A percentile compares a stretch with the other conserved stretches of the same genome.
phyloP scores from a whole-genome alignment of 2,329 filamentous ascomycete species.

The Fusarium sp. region DNA sequence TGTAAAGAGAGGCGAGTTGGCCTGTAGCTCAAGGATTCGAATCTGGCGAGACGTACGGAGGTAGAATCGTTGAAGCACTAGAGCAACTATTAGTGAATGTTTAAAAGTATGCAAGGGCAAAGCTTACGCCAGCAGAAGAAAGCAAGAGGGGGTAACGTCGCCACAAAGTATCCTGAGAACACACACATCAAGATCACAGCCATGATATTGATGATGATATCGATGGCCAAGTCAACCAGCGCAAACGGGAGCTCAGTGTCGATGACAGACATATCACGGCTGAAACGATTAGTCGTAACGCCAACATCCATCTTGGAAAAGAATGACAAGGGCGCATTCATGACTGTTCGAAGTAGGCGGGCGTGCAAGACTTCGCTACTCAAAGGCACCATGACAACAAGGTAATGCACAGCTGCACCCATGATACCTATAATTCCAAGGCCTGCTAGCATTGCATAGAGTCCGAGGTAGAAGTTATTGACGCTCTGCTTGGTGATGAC shows the following conservation, averaged over 20 bases:
- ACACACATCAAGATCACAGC: slow-evolving; percentile 30
- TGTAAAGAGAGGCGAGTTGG: slow-evolving; percentile 48
- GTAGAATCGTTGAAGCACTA: slow-evolving; percentile 22
- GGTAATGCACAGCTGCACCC: slow-evolving; percentile 6
- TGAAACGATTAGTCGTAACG: slow-evolving; percentile 55
- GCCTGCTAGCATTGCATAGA: slow-evolving; percentile 27
- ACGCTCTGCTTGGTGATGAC: slow-evolving; percentile 5
- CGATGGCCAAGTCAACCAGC: slow-evolving; percentile 42
- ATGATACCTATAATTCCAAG: slow-evolving; percentile 13
- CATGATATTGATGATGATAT: slow-evolving; percentile 6
- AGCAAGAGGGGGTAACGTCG: slow-evolving; percentile 1
- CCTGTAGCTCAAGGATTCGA: slow-evolving; percentile 49
- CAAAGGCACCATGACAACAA: slow-evolving; percentile 6
- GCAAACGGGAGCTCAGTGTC: slow-evolving; percentile 51
- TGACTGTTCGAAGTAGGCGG: slow-evolving; percentile 13
- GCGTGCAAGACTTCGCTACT: slow-evolving; percentile 27
- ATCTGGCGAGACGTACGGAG: slow-evolving; percentile 51
- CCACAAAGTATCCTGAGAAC: slow-evolving; percentile 27
- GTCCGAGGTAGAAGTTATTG: slow-evolving; percentile 30
- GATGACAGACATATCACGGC: slow-evolving; percentile 54
- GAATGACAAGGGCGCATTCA: slow-evolving; percentile 52
- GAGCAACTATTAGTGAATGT: neutral
- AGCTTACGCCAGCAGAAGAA: slow-evolving; percentile 23
- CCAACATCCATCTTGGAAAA: slow-evolving; percentile 54
- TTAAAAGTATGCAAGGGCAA: neutral